These are phyloP conservation scores for Beauveria medogensis DNA, from an alignment of 2,329 filamentous ascomycete genomes.

Conservation along the genomic window DNA sequence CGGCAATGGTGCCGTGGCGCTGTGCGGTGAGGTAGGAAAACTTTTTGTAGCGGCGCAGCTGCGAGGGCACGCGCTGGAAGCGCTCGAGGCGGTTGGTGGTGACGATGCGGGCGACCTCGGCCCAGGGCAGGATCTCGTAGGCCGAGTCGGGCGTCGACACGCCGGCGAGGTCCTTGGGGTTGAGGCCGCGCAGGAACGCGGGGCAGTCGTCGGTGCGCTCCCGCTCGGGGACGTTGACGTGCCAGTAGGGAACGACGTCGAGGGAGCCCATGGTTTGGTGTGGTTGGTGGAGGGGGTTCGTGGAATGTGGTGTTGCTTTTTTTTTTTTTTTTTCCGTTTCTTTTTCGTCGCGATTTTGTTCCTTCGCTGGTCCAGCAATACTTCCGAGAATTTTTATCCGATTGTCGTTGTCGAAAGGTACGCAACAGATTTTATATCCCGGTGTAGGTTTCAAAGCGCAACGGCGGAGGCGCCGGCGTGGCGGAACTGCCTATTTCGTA, in stretches of 20 bases:
- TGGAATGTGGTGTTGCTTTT: background rate
- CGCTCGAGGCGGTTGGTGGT: constrained; percentile 59
- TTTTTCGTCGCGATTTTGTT: no score
- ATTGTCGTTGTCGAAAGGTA: background rate
- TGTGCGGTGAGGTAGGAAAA: constrained; percentile 57
- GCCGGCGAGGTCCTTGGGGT: constrained; percentile 60
- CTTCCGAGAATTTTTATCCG: no score
- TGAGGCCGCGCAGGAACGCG: constrained; percentile 54
- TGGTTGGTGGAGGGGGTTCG: background rate
- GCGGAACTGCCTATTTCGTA: constrained; percentile 9
- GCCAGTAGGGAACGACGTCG: constrained; percentile 60
- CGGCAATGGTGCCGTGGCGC: constrained; percentile 67
- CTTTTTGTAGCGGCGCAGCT: constrained; percentile 68
- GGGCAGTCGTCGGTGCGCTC: constrained; percentile 63
- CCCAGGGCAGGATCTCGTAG: constrained; percentile 61
- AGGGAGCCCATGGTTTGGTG: constrained; percentile 28
- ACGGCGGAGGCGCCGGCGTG: background rate
- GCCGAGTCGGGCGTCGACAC: constrained; percentile 61
- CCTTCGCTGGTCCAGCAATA: background rate
- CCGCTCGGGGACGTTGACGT: constrained; percentile 62
- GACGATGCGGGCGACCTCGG: constrained; percentile 56
- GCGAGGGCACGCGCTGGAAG: constrained; percentile 69
- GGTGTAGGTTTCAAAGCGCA: background rate
- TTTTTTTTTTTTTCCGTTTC: background rate
- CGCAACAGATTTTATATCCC: background rate